phyloP scores from a whole-genome alignment of 1,139 yeast species.

The Suhomyces wounanorum region DNA sequence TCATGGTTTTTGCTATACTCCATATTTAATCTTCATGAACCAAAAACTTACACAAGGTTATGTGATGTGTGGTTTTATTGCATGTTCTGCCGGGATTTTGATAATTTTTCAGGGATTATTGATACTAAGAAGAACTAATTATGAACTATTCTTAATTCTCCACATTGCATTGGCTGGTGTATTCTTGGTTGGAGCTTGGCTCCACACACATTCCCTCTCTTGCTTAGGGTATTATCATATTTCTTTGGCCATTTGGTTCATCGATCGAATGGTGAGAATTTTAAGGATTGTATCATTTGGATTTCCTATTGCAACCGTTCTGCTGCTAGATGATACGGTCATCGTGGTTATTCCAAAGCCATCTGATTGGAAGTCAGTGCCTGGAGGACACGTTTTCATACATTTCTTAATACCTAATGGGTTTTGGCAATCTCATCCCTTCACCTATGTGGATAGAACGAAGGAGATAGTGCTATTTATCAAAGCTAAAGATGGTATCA shows the following conservation, averaged over 20 bases:
- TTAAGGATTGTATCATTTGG: constrained; percentile 40
- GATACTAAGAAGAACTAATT: constrained; percentile 41
- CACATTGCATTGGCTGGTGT: constrained; percentile 46
- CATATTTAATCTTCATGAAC: constrained; percentile 13
- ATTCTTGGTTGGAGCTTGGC: constrained; percentile 45
- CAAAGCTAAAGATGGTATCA: constrained; percentile 50
- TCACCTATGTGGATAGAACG: constrained; percentile 49
- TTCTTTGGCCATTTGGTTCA: constrained; percentile 43
- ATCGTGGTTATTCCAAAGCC: constrained; percentile 45
- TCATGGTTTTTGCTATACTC: constrained; percentile 41
- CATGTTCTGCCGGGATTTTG: constrained; percentile 33
- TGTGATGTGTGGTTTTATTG: constrained; percentile 32
- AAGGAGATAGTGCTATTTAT: constrained; percentile 37
- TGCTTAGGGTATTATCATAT: constrained; percentile 43
- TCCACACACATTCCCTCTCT: constrained; percentile 42
- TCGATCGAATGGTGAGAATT: constrained; percentile 45
- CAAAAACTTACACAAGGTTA: constrained; percentile 21
- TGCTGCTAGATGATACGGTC: constrained; percentile 41
- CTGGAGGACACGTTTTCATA: constrained; percentile 68
- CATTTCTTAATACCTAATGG: constrained; percentile 54
- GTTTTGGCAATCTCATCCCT: constrained; percentile 77
- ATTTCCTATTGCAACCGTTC: constrained; percentile 37
- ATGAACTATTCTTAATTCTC: constrained; percentile 44
- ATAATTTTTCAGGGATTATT: constrained; percentile 41
- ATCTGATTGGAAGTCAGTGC: constrained; percentile 44